Conservation (phyloP, 164 flowering plant genomes). For the Warburgia ugandensis region DNA sequence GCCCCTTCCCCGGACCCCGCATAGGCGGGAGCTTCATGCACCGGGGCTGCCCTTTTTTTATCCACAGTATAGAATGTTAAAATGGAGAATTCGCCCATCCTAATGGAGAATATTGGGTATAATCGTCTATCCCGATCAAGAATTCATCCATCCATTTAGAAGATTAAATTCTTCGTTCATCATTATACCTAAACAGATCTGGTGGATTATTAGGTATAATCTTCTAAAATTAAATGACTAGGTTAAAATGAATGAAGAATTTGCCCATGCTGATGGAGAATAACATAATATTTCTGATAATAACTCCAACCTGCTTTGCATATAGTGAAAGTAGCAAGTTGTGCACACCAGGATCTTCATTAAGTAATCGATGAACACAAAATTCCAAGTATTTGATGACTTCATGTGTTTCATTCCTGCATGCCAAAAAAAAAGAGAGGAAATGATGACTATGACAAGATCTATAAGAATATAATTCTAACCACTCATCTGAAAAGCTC, state of each 20-base stretch:
- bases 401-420: slow-evolving; percentile 99
- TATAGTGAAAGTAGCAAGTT: slow-evolving; percentile 90
- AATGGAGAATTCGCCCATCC: too few relatives aligned
- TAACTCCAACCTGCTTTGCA: slow-evolving; percentile 71
- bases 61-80: too few relatives aligned
- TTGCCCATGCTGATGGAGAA: background rate
- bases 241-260: background rate
- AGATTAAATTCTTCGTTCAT: too few relatives aligned
- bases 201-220: too few relatives aligned
- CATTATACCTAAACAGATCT: too few relatives aligned
- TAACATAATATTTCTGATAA: background rate
- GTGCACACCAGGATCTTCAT: slow-evolving; percentile 98
- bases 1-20: too few relatives aligned
- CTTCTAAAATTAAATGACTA: too few relatives aligned
- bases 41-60: too few relatives aligned
- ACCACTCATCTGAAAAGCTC: background rate
- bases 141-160: too few relatives aligned
- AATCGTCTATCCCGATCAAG: too few relatives aligned
- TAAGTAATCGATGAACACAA: slow-evolving; percentile 86
- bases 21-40: too few relatives aligned
- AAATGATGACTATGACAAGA: background rate
- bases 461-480: background rate
- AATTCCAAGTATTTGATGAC: slow-evolving; percentile 91
- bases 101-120: too few relatives aligned
- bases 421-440: slow-evolving; percentile 4